phyloP scores from a whole-genome alignment of 495 filamentous ascomycete genomes.

The Xylaria scruposa region DNA sequence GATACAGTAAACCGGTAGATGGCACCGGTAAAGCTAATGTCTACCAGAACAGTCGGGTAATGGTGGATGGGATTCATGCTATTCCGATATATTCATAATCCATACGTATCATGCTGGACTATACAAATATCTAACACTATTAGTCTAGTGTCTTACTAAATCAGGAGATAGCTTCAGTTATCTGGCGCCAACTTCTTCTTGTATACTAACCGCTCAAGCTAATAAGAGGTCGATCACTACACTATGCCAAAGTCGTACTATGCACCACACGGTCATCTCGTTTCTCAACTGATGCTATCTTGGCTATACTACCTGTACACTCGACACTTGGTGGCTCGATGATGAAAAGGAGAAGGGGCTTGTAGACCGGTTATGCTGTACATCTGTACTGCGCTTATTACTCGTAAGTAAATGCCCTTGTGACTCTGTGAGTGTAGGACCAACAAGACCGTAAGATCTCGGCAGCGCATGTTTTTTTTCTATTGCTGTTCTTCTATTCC shows the following conservation, averaged over 20 bases:
- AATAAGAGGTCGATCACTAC: background rate
- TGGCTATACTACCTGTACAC: background rate
- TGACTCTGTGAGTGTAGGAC: constrained; percentile 10
- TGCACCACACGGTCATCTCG: background rate
- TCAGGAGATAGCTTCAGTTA: background rate
- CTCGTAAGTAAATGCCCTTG: constrained; percentile 7
- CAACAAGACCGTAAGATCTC: background rate
- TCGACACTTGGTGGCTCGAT: background rate
- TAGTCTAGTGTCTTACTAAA: constrained; percentile 1
- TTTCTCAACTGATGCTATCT: background rate
- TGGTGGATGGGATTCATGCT: background rate
- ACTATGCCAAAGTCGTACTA: constrained; percentile 5
- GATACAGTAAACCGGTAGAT: background rate
- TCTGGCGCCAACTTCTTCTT: background rate
- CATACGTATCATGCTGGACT: too few relatives aligned
- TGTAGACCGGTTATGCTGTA: constrained; percentile 8
- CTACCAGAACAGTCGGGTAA: background rate
- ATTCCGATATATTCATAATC: too few relatives aligned
- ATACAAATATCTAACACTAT: background rate
- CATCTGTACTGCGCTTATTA: constrained; percentile 1
- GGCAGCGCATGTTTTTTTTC: background rate
- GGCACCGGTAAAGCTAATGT: background rate
- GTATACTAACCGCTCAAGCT: constrained; percentile 2
- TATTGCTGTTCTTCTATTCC: background rate
- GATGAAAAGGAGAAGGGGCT: background rate